A percentile compares a stretch with the other conserved stretches of the same genome.
Conservation (phyloP, 108 stramenopile genomes). For the Skeletonema grethae region DNA sequence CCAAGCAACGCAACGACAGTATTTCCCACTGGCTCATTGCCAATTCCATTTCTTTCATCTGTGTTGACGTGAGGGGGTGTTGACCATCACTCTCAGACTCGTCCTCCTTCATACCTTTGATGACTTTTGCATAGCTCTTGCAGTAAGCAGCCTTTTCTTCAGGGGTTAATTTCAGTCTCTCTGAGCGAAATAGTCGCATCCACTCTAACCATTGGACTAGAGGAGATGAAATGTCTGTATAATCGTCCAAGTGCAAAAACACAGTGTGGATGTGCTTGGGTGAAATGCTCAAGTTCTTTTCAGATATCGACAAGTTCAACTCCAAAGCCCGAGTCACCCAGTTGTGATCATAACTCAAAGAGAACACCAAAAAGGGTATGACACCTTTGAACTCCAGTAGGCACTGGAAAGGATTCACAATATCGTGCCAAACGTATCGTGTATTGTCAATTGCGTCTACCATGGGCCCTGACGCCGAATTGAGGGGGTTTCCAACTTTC, state of each 20-base stretch:
- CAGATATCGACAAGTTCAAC: slow-evolving; percentile 15
- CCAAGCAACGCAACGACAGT: slow-evolving; percentile 18
- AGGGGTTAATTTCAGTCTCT: background rate
- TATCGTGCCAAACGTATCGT: slow-evolving; percentile 24
- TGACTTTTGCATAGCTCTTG: slow-evolving; percentile 23
- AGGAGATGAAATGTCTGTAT: slow-evolving; percentile 29
- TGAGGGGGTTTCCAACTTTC: slow-evolving; percentile 36
- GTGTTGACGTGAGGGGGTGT: background rate
- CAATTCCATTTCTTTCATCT: slow-evolving; percentile 18
- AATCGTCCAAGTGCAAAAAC: slow-evolving; percentile 46
- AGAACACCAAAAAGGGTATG: slow-evolving; percentile 22
- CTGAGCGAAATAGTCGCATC: slow-evolving; percentile 7
- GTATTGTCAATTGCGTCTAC: background rate
- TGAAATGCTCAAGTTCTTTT: slow-evolving; percentile 15
- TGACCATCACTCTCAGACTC: background rate
- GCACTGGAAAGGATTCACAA: slow-evolving; percentile 28
- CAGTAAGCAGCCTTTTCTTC: slow-evolving; percentile 17
- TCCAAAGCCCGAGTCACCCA: slow-evolving; percentile 18
- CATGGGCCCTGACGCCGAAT: background rate
- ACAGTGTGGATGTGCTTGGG: slow-evolving; percentile 35
- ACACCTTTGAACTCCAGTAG: slow-evolving; percentile 37
- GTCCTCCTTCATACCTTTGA: slow-evolving; percentile 18
- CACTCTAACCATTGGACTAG: slow-evolving; percentile 35
- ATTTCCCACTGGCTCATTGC: slow-evolving; percentile 22
- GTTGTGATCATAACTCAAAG: slow-evolving; percentile 42